These are phyloP conservation scores for Ogataea polymorpha DNA, from an alignment of 805 yeast species.

Conservation along the genomic window DNA sequence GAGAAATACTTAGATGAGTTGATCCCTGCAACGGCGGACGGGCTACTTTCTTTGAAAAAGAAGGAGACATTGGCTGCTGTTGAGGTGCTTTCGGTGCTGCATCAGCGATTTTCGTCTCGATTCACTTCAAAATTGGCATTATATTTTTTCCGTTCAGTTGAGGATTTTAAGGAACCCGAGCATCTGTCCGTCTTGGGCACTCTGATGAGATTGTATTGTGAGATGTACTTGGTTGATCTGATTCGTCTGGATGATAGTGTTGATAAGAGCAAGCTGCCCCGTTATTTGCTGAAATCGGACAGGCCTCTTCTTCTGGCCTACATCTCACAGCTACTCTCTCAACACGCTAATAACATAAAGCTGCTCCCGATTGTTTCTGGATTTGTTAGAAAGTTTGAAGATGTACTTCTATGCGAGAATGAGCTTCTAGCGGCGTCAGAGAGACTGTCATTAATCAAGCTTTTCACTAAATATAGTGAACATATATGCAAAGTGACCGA, in stretches of 20 bases:
- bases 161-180: slow-evolving; percentile 17
- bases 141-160: slow-evolving; percentile 36
- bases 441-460: slow-evolving; percentile 31
- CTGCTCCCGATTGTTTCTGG: slow-evolving; percentile 23
- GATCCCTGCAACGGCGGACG: slow-evolving; percentile 59
- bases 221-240: slow-evolving; percentile 56
- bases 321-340: neutral
- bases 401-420: slow-evolving; percentile 32
- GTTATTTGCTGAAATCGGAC: slow-evolving; percentile 31
- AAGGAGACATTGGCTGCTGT: slow-evolving; percentile 60
- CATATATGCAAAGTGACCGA: slow-evolving; percentile 39
- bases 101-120: slow-evolving; percentile 60
- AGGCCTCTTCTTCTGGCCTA: slow-evolving; percentile 37
- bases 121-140: slow-evolving; percentile 52
- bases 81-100: slow-evolving; percentile 67
- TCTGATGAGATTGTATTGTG: slow-evolving; percentile 51
- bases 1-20: slow-evolving; percentile 76
- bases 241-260: slow-evolving; percentile 42
- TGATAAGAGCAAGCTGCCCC: slow-evolving; percentile 42
- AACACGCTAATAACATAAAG: neutral
- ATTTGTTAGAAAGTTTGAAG: slow-evolving; percentile 48
- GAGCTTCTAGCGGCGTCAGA: slow-evolving; percentile 29
- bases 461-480: slow-evolving; percentile 42
- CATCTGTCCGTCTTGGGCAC: slow-evolving; percentile 42
- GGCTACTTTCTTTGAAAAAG: slow-evolving; percentile 49